Percentiles rank a stretch among this genome's conserved stretches.
These are phyloP conservation scores for Pseudonectria buxi DNA, from an alignment of 2,329 filamentous ascomycete species.

Conservation along the genomic window DNA sequence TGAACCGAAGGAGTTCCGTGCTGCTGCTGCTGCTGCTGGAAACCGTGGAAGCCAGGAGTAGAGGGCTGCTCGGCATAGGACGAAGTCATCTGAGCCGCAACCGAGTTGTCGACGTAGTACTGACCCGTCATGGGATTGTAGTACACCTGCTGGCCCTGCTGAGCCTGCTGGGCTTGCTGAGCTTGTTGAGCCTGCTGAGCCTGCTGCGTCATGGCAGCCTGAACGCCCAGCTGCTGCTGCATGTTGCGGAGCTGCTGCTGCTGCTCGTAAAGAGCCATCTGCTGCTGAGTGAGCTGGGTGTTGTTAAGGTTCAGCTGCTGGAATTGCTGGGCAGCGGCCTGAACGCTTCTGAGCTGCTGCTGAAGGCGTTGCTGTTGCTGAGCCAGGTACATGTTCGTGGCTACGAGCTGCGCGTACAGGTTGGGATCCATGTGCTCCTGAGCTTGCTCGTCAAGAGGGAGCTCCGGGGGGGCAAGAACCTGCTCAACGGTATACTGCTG, in stretches of 20 bases:
- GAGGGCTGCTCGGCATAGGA: constrained; percentile 39
- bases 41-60: constrained; percentile 26
- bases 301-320: constrained; percentile 66
- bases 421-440: constrained; percentile 76
- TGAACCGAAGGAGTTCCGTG: constrained; percentile 65
- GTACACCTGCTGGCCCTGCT: constrained; percentile 70
- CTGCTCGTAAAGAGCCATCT: constrained; percentile 40
- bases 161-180: constrained; percentile 53
- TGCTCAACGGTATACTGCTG: constrained; percentile 76
- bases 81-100: constrained; percentile 34
- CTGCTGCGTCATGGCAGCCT: constrained; percentile 30
- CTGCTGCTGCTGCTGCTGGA: constrained; percentile 37
- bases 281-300: constrained; percentile 40
- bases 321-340: constrained; percentile 75
- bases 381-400: constrained; percentile 85
- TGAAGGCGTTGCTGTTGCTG: constrained; percentile 94
- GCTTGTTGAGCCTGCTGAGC: constrained; percentile 29
- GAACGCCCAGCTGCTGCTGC: constrained; percentile 33
- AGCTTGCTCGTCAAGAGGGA: constrained; percentile 64
- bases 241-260: constrained; percentile 36
- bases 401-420: constrained; percentile 80
- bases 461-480: constrained; percentile 74
- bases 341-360: constrained; percentile 81
- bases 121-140: constrained; percentile 84
- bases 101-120: constrained; percentile 68